phyloP scores from a whole-genome alignment of 371 early-diverging fungal genomes.

The Sporodiniella umbellata region DNA sequence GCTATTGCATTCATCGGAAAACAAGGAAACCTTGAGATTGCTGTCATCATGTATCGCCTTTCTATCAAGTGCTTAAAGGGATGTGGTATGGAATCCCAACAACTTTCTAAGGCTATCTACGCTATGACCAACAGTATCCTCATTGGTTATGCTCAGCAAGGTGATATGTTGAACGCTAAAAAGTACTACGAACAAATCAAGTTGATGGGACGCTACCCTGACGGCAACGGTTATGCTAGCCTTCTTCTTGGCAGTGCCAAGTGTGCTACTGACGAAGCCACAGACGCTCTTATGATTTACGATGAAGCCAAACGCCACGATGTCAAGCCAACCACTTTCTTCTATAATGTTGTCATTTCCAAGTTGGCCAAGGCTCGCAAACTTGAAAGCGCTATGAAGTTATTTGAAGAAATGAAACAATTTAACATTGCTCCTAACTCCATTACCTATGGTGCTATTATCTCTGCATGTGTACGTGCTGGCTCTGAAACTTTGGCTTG shows the following conservation, averaged over 20 bases:
- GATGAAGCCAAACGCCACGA: conserved; percentile 60
- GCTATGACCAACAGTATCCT: conserved; percentile 51
- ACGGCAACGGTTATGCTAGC: conserved; percentile 50
- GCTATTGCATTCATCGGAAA: conserved; percentile 43
- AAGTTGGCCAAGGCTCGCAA: conserved; percentile 66
- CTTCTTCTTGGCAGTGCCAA: conserved; percentile 48
- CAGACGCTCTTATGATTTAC: conserved; percentile 54
- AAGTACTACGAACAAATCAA: conserved; percentile 54
- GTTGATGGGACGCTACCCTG: conserved; percentile 39
- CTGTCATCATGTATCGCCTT: conserved; percentile 25
- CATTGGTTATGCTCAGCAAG: conserved; percentile 54
- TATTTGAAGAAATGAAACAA: conserved; percentile 61
- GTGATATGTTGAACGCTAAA: conserved; percentile 54
- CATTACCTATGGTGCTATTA: conserved; percentile 62
- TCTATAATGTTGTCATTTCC: conserved; percentile 65
- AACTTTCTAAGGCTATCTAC: conserved; percentile 25
- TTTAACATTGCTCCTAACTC: conserved; percentile 51
- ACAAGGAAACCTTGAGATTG: conserved; percentile 38
- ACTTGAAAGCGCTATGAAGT: conserved; percentile 49
- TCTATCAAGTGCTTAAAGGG: conserved; percentile 25
- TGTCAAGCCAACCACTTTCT: conserved; percentile 60
- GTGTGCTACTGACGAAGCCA: conserved; percentile 51
- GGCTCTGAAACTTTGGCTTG: conserved; percentile 53
- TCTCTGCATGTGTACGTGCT: conserved; percentile 62
- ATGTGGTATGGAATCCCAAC: conserved; percentile 15